These are phyloP conservation scores for Lentinula guzmanii DNA, from an alignment of 768 basidiomycete genomes.

Conservation along the genomic window DNA sequence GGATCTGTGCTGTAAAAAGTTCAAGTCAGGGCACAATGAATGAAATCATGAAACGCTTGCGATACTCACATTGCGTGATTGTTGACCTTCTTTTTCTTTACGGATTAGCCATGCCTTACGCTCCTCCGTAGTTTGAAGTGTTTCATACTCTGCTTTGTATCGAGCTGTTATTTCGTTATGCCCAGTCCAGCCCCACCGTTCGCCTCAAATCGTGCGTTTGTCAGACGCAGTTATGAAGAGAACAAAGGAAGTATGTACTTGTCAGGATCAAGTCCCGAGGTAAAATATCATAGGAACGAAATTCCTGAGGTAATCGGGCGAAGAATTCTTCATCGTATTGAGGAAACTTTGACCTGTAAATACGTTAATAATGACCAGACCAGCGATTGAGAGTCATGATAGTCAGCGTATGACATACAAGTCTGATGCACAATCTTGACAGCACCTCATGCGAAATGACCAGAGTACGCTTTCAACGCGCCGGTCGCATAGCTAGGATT, in stretches of 20 bases:
- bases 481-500: constrained; percentile 22
- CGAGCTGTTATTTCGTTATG: background rate
- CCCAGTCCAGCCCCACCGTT: background rate
- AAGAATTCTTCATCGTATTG: background rate
- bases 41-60: background rate
- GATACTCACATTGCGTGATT: background rate
- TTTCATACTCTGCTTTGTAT: background rate
- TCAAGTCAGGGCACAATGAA: background rate
- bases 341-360: background rate
- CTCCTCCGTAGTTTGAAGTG: background rate
- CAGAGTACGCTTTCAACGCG: constrained; percentile 23
- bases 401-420: constrained; percentile 12
- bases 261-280: background rate
- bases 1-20: background rate
- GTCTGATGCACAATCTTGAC: constrained; percentile 20
- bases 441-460: constrained; percentile 27
- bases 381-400: too few species aligned
- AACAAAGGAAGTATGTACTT: background rate
- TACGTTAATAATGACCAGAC: background rate
- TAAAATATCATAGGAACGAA: background rate
- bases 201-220: background rate
- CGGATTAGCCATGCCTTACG: background rate
- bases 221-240: background rate
- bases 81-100: background rate
- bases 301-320: background rate